Evolutionary conservation across 2,329 filamentous ascomycete genomes (phyloP).

Genomic region (Fusarium coicis): DNA sequence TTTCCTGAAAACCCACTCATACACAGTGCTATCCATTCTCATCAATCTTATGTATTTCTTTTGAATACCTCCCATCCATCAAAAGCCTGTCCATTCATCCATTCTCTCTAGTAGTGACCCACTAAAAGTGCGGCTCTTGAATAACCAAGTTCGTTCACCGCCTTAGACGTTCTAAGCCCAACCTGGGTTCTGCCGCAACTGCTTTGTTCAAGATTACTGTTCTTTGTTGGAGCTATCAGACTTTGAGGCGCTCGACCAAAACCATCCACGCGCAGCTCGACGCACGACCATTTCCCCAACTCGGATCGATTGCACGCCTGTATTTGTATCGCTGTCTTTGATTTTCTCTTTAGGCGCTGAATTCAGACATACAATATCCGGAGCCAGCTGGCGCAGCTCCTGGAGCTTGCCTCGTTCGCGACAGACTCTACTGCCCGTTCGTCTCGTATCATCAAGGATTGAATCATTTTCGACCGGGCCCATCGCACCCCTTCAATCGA

Average conservation of each 20-base stretch:
- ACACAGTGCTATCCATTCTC: neutral
- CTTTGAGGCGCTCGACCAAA: slow-evolving; percentile 25
- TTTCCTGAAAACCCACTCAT: neutral
- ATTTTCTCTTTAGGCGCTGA: neutral
- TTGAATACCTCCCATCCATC: neutral
- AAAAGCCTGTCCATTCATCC: neutral
- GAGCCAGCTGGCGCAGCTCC: slow-evolving; percentile 30
- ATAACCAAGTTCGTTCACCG: slow-evolving; percentile 14
- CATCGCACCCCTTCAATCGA: slow-evolving; percentile 10
- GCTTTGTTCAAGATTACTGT: slow-evolving; percentile 29
- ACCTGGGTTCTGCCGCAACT: slow-evolving; percentile 27
- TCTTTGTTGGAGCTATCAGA: slow-evolving; percentile 41
- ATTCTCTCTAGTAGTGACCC: neutral
- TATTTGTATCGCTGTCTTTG: slow-evolving; percentile 2
- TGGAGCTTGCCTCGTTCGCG: slow-evolving; percentile 32
- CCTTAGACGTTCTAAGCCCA: slow-evolving; percentile 15
- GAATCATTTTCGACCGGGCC: neutral
- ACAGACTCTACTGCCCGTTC: slow-evolving; percentile 25
- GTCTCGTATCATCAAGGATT: slow-evolving; percentile 19
- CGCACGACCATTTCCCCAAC: slow-evolving; percentile 13
- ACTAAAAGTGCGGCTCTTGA: slow-evolving; percentile 23
- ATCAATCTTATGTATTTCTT: neutral
- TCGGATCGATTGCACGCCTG: neutral
- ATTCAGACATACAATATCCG: slow-evolving; percentile 1
- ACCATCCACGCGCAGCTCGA: slow-evolving; percentile 30